These are phyloP conservation scores for Gamarada debralockiae DNA, from an alignment of 495 filamentous ascomycete genomes.

Conservation along the genomic window DNA sequence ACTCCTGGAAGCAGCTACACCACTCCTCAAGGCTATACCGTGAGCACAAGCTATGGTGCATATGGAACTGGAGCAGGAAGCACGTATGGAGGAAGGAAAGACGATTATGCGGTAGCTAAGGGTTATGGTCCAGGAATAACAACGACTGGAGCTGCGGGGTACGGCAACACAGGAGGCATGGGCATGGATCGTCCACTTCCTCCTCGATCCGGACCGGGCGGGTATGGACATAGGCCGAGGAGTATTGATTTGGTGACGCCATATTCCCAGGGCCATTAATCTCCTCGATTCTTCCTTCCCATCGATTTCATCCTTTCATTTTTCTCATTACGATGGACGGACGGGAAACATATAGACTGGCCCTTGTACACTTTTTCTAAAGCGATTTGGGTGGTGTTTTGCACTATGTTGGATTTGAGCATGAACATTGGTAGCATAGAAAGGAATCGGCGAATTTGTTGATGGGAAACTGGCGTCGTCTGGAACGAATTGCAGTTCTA, in stretches of 20 bases:
- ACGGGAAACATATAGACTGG: no score
- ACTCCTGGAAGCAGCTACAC: constrained; percentile 17
- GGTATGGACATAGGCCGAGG: constrained; percentile 20
- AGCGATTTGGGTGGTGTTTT: no score
- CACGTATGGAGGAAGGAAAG: constrained; percentile 8
- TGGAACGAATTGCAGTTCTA: no score
- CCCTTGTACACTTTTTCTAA: no score
- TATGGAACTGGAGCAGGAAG: neutral
- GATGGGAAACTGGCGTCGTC: no score
- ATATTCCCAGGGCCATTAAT: constrained; percentile 8
- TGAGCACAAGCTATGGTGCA: neutral
- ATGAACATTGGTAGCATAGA: no score
- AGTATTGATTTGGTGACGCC: constrained; percentile 28
- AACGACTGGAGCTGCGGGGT: neutral
- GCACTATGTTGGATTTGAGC: no score
- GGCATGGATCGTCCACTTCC: constrained; percentile 27
- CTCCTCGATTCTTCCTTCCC: no score
- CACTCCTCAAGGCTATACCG: neutral
- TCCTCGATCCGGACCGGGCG: constrained; percentile 21
- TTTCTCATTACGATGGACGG: no score
- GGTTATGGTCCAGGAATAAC: neutral
- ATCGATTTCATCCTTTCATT: no score
- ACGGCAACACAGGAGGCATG: constrained; percentile 15
- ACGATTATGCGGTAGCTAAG: constrained; percentile 15
- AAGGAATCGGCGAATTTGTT: no score